Evolutionary conservation across 2,329 filamentous ascomycete genomes (phyloP).

Genomic region (Xylaria sp.): DNA sequence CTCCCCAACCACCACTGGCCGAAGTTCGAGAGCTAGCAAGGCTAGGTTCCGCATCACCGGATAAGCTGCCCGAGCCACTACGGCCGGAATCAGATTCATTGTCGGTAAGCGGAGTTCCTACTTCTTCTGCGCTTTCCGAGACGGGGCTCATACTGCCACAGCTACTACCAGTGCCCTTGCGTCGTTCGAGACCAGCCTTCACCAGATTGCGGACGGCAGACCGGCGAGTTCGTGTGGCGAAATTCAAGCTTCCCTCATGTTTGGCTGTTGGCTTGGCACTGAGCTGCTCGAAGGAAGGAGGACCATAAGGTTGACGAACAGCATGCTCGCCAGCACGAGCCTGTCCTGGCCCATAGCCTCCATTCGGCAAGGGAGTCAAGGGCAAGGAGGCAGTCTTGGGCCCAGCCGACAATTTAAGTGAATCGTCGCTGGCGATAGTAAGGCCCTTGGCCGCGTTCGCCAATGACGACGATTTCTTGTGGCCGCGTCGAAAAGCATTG

Average conservation of each 20-base stretch:
- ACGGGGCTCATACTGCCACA: constrained; percentile 87
- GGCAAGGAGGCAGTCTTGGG: constrained; percentile 86
- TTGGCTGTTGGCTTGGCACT: constrained; percentile 89
- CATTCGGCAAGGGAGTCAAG: constrained; percentile 76
- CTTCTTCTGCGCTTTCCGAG: constrained; percentile 77
- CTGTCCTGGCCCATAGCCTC: constrained; percentile 92
- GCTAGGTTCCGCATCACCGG: constrained; percentile 74
- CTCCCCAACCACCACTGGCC: constrained; percentile 77
- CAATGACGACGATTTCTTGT: constrained; percentile 88
- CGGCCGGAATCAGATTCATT: constrained; percentile 78
- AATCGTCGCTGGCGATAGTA: constrained; percentile 56
- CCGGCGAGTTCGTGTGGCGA: constrained; percentile 89
- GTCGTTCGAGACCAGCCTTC: constrained; percentile 86
- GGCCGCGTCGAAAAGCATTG: constrained; percentile 90
- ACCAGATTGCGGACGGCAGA: constrained; percentile 92
- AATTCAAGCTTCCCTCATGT: constrained; percentile 97
- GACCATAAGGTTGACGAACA: constrained; percentile 89
- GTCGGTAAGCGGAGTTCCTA: constrained; percentile 75
- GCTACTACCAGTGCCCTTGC: constrained; percentile 76
- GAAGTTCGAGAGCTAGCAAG: constrained; percentile 79
- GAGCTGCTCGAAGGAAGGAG: constrained; percentile 91
- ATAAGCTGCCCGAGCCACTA: constrained; percentile 82
- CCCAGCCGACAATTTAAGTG: constrained; percentile 69
- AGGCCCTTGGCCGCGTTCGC: constrained; percentile 65
- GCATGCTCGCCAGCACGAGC: constrained; percentile 94